Percentiles rank a stretch among this genome's conserved stretches.
These are phyloP conservation scores for Cytospora piceicola DNA, from an alignment of 2,329 filamentous ascomycete species.

Conservation along the genomic window DNA sequence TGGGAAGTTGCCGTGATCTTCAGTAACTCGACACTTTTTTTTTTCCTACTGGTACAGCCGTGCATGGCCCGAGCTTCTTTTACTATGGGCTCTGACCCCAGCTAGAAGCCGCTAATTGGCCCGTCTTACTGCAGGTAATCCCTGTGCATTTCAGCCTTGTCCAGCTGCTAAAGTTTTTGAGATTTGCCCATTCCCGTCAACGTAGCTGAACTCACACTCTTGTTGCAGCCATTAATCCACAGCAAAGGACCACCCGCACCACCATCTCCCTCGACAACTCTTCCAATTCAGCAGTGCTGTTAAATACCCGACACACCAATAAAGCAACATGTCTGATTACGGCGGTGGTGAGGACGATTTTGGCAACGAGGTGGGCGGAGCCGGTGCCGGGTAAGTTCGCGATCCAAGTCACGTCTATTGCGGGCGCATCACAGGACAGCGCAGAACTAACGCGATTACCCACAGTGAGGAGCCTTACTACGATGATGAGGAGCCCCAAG, in stretches of 20 bases:
- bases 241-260: constrained; percentile 4
- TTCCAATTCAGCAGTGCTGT: background rate
- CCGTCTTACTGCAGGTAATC: background rate
- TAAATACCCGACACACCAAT: constrained; percentile 14
- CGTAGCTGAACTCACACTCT: constrained; percentile 3
- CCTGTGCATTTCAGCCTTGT: constrained; percentile 25
- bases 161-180: constrained; percentile 23
- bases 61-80: constrained; percentile 9
- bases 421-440: constrained; percentile 31
- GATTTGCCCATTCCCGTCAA: constrained; percentile 19
- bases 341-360: constrained; percentile 57
- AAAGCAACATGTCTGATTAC: constrained; percentile 69
- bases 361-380: constrained; percentile 32
- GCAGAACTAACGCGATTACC: constrained; percentile 38
- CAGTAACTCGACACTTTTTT: constrained; percentile 12
- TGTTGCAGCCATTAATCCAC: constrained; percentile 2
- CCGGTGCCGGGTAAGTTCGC: constrained; percentile 26
- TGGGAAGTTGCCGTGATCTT: constrained; percentile 5
- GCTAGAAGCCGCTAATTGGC: background rate
- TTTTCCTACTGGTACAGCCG: background rate
- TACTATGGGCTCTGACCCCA: background rate
- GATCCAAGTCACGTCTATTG: constrained; percentile 4
- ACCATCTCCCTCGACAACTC: background rate
- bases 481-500: constrained; percentile 69
- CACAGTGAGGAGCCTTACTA: constrained; percentile 70